Evolutionary conservation across 1,139 yeast species (phyloP).

Genomic region (Blastobotrys serpentis): DNA sequence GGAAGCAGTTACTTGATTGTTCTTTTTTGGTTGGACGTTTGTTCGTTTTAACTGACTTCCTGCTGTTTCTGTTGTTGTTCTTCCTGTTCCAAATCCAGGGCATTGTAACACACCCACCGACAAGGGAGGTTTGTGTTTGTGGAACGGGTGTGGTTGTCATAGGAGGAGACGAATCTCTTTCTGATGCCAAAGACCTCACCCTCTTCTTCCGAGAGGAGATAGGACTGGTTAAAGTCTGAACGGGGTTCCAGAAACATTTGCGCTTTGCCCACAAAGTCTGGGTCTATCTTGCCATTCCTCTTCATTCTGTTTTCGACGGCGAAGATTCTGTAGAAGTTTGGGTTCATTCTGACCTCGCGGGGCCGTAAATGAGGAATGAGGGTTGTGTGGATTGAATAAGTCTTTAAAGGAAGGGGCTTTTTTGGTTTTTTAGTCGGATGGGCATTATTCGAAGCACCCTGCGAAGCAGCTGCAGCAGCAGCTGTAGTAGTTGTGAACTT

Average conservation of each 20-base stretch:
- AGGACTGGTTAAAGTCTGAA: constrained; percentile 26
- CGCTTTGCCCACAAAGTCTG: constrained; percentile 36
- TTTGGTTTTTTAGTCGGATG: constrained; percentile 9
- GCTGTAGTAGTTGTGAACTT: not conserved
- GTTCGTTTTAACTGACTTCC: no score
- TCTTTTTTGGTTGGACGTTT: no score
- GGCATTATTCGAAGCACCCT: constrained; percentile 6
- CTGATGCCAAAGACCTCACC: constrained; percentile 32
- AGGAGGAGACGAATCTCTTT: constrained; percentile 27
- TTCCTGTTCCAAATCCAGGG: constrained; percentile 9
- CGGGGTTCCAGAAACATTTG: constrained; percentile 38
- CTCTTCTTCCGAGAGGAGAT: constrained; percentile 23
- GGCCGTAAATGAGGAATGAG: constrained; percentile 34
- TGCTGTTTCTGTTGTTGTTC: no score
- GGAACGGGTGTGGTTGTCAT: constrained; percentile 10
- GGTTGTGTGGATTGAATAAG: constrained; percentile 35
- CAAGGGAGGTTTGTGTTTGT: constrained; percentile 9
- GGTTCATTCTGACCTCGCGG: constrained; percentile 39
- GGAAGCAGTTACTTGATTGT: constrained; percentile 11
- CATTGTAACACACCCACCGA: constrained; percentile 15
- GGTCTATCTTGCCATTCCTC: constrained; percentile 36
- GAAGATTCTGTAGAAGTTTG: constrained; percentile 39
- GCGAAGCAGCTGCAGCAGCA: not conserved
- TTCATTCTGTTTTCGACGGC: constrained; percentile 41
- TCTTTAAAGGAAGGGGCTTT: constrained; percentile 32